phyloP scores from a whole-genome alignment of 352 stramenopile species.

The Elongisporangium prolatum region DNA sequence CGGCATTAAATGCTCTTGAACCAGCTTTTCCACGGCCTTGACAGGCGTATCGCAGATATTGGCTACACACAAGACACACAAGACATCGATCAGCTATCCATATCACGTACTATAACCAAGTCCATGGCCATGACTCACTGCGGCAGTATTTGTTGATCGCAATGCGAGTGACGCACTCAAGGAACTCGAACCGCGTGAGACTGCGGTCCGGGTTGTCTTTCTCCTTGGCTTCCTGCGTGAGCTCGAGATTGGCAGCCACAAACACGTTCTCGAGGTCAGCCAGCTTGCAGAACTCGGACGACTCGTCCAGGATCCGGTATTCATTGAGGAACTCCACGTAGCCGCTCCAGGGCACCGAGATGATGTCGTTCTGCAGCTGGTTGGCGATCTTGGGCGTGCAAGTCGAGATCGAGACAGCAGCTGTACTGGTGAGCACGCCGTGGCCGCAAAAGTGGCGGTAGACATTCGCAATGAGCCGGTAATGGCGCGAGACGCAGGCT shows the following conservation, averaged over 20 bases:
- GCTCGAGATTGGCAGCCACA: slow-evolving; percentile 70
- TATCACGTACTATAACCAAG: no score
- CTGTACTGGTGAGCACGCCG: slow-evolving; percentile 51
- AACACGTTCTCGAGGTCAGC: slow-evolving; percentile 81
- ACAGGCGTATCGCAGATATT: slow-evolving; percentile 60
- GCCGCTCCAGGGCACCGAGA: slow-evolving; percentile 63
- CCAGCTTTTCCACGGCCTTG: slow-evolving; percentile 66
- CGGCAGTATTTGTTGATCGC: slow-evolving; percentile 76
- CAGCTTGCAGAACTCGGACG: slow-evolving; percentile 56
- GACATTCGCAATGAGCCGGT: slow-evolving; percentile 45
- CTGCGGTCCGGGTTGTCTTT: slow-evolving; percentile 77
- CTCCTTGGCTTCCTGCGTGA: slow-evolving; percentile 73
- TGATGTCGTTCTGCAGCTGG: slow-evolving; percentile 64
- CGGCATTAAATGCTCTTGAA: slow-evolving; percentile 49
- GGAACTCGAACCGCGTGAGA: slow-evolving; percentile 75
- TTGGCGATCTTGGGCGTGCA: slow-evolving; percentile 31
- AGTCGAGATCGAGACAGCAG: slow-evolving; percentile 18
- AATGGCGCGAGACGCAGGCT: slow-evolving; percentile 40
- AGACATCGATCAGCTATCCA: slow-evolving; percentile 1
- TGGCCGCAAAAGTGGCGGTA: slow-evolving; percentile 67
- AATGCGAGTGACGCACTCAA: slow-evolving; percentile 71
- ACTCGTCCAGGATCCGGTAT: slow-evolving; percentile 57
- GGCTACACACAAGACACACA: slow-evolving; percentile 19
- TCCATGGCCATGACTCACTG: slow-evolving; percentile 28
- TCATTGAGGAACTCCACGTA: slow-evolving; percentile 70